These are phyloP conservation scores for Phytophthora nicotianae DNA, from an alignment of 352 stramenopile genomes.

Conservation along the genomic window DNA sequence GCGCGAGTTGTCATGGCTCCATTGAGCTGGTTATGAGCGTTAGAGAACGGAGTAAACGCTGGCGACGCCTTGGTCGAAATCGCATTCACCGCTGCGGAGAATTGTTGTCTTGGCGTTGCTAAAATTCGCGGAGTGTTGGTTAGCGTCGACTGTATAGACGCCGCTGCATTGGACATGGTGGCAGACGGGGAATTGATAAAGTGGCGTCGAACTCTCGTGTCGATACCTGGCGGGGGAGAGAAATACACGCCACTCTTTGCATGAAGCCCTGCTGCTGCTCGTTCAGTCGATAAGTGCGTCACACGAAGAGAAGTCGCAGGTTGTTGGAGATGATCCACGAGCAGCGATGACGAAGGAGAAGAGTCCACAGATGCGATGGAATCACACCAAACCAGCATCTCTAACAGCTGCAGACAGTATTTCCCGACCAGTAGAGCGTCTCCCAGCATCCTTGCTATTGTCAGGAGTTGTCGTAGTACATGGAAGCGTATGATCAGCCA, in stretches of 20 bases:
- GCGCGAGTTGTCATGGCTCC: constrained; percentile 15
- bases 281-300: constrained; percentile 19
- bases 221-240: constrained; percentile 66
- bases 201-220: constrained; percentile 69
- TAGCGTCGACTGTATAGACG: constrained; percentile 73
- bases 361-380: constrained; percentile 30
- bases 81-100: constrained; percentile 76
- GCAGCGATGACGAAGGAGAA: constrained; percentile 8
- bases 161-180: constrained; percentile 77
- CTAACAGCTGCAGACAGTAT: constrained; percentile 68
- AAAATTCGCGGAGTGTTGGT: constrained; percentile 74
- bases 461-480: constrained; percentile 76
- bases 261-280: constrained; percentile 47
- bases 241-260: constrained; percentile 58
- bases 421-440: constrained; percentile 57
- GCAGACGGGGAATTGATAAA: constrained; percentile 69
- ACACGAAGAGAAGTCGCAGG: constrained; percentile 37
- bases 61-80: constrained; percentile 79
- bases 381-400: constrained; percentile 71
- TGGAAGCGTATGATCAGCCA: constrained; percentile 83
- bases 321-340: constrained; percentile 47
- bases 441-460: constrained; percentile 58
- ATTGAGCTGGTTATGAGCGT: constrained; percentile 31
- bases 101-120: constrained; percentile 71
- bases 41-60: constrained; percentile 64